Evolutionary conservation across 495 filamentous ascomycete species (phyloP).

Genomic region (Staphylotrichum longicolle): DNA sequence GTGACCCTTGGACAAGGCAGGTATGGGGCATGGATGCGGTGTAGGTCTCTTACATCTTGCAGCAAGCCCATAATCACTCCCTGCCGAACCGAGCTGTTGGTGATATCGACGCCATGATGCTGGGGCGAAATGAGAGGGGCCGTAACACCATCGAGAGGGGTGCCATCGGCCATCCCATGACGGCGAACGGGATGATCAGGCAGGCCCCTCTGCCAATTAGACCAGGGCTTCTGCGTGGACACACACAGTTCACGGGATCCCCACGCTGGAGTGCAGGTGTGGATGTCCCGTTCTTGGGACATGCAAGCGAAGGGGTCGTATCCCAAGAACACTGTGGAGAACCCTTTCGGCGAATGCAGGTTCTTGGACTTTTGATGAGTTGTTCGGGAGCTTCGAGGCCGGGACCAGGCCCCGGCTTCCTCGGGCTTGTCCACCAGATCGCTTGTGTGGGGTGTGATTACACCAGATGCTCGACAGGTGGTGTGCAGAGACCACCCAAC

Average conservation of each 20-base stretch:
- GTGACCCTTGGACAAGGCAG: no score
- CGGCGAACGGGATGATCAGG: background rate
- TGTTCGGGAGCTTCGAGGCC: no score
- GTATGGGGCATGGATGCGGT: background rate
- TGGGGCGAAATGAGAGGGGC: background rate
- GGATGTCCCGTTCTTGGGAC: background rate
- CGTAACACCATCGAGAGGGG: background rate
- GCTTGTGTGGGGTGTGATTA: no score
- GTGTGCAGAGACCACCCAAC: no score
- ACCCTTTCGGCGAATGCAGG: background rate
- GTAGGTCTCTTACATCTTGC: background rate
- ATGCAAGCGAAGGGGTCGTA: background rate
- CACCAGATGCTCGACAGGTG: no score
- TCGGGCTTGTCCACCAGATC: no score
- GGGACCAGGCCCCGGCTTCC: background rate
- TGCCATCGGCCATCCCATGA: background rate
- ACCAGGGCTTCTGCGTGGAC: background rate
- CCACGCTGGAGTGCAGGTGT: no score
- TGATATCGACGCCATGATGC: constrained; percentile 22
- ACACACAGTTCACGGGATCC: no score
- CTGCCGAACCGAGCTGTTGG: constrained; percentile 11
- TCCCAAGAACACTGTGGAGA: background rate
- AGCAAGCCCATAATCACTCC: background rate
- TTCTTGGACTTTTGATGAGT: background rate
- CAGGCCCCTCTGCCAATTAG: background rate